Evolutionary conservation across 257 asterid genomes (phyloP).

Genomic region (Solanum pinnatisectum): DNA sequence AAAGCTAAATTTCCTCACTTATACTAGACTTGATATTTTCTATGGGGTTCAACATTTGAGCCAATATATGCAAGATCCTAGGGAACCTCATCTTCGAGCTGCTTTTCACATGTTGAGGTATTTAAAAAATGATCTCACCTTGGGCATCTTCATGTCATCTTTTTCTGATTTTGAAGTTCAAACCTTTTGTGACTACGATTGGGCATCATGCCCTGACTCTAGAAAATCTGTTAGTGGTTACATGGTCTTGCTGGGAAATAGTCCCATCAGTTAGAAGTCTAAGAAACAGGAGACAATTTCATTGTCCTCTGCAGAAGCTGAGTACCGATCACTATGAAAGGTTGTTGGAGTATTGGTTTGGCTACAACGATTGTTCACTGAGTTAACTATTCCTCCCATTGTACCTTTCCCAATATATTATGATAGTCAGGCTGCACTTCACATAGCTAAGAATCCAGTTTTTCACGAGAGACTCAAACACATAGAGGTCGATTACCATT

Average conservation of each 20-base stretch:
- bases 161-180: background rate
- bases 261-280: background rate
- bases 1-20: background rate
- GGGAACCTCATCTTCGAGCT: background rate
- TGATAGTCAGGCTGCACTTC: too few relatives aligned
- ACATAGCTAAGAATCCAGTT: too few relatives aligned
- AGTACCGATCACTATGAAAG: too few relatives aligned
- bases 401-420: background rate
- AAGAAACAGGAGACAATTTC: background rate
- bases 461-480: too few relatives aligned
- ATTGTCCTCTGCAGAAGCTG: background rate
- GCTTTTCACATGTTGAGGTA: background rate
- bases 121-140: too few relatives aligned
- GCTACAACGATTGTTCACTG: background rate
- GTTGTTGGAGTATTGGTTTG: background rate
- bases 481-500: too few relatives aligned
- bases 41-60: background rate
- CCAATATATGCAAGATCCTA: background rate
- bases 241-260: background rate
- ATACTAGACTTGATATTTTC: too few relatives aligned
- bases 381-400: too few relatives aligned
- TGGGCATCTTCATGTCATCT: background rate
- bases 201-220: background rate
- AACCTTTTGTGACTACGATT: too few relatives aligned
- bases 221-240: too few relatives aligned